A percentile compares a stretch with the other conserved stretches of the same genome.
Evolutionary conservation across 495 filamentous ascomycete genomes (phyloP).

Genomic region (Aspergillus kassunensis): DNA sequence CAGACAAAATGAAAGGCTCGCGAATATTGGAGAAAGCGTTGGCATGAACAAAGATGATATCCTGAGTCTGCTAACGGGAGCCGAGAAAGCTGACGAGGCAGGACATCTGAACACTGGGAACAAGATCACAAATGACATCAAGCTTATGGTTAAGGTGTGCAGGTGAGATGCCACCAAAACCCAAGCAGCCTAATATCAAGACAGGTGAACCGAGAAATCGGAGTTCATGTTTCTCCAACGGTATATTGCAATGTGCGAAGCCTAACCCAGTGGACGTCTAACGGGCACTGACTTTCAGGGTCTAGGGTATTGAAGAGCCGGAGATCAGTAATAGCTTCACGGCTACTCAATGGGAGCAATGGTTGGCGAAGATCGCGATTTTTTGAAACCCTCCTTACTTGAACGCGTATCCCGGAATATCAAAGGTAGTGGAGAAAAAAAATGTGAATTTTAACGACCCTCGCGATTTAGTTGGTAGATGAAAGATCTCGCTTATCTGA

Average conservation of each 20-base stretch:
- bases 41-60: slow-evolving; percentile 65
- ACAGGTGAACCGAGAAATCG: slow-evolving; percentile 61
- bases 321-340: slow-evolving; percentile 76
- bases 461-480: slow-evolving; percentile 11
- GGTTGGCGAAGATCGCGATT: slow-evolving; percentile 71
- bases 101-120: slow-evolving; percentile 74
- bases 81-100: slow-evolving; percentile 56
- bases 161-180: background rate
- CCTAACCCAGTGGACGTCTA: background rate
- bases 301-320: slow-evolving; percentile 68
- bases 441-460: slow-evolving; percentile 8
- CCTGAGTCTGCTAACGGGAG: slow-evolving; percentile 59
- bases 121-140: slow-evolving; percentile 73
- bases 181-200: slow-evolving; percentile 16
- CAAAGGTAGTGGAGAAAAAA: slow-evolving; percentile 9
- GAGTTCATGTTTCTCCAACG: slow-evolving; percentile 86
- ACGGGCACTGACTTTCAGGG: slow-evolving; percentile 21
- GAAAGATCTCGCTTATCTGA: slow-evolving; percentile 12
- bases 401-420: background rate
- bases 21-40: slow-evolving; percentile 60
- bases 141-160: slow-evolving; percentile 71
- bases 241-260: slow-evolving; percentile 69
- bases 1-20: slow-evolving; percentile 74
- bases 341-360: slow-evolving; percentile 76
- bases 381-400: slow-evolving; percentile 35